Evolutionary conservation across 495 filamentous ascomycete species (phyloP), one percentile per base, ranked within the genome.

Genomic region (Ascobolus immersus): DNA sequence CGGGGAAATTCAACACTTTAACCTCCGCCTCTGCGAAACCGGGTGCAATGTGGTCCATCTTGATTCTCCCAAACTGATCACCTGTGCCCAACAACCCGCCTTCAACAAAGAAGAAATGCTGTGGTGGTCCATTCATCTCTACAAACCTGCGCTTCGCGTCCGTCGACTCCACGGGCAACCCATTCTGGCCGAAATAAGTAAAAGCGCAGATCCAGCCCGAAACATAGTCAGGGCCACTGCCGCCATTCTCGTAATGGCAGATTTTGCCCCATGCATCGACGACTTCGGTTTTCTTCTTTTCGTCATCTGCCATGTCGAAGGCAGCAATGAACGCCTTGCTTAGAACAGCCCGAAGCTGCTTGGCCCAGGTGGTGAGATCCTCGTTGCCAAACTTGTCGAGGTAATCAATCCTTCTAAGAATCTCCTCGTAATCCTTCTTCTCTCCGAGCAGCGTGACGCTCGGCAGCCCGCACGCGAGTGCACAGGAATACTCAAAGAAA

Each of bases 381-480:
- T 60, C 52, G 0, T 54, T 23, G 2, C 60, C 62, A 5, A 54
- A 51, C 1, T 42, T 33, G 3, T 27, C 24, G 3, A 67, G 40
- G 13, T 51, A 52, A 1, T 60, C 47, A 3, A 62, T 32, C 3
- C 50, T 43, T 0, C 8, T 17, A 2, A 47, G 33, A 4, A 65
- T 42, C 6, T 39, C 19, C 17, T 44, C 39, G 52, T 55, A 66
- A 41, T 64, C 63, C 3, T 38, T 34, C 18, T 39, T 35, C 18
- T 51, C 43, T 12, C 62, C 62, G 0, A 60, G 44, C 7, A 66
- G 40, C 1, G 61, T 65, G 5, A 65, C 58, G 2, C 52, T 53
- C 10, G 64, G 60, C 4, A 68, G 43, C 0, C 61, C 61, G 35
- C 62, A 65, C 2, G 3, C 8, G 0, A 42, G 8, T 17, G 32